Evolutionary conservation across 805 yeast species (phyloP), one percentile per base, ranked within the genome.

Genomic region (Komagataella pseudopastoris): DNA sequence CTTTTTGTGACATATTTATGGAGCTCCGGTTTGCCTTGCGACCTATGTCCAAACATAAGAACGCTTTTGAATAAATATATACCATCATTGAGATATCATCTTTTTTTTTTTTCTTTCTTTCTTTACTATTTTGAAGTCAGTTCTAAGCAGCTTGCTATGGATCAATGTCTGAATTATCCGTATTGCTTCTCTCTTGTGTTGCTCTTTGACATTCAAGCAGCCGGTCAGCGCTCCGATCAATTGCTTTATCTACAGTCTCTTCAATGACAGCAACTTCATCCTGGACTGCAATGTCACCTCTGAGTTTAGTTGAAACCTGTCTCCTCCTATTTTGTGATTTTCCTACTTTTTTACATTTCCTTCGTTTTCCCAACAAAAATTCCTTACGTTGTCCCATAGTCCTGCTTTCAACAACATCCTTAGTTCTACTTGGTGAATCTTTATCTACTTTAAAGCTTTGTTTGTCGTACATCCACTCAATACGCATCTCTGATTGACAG

Each of bases 391-490:
- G 70, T 24, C 22, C 4, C 12, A 20, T 5, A 6, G 64, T 69
- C n/a, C 67, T 65, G 39, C 60, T 63, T 43, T 51, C 54, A 44
- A 54, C 59, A 6, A 55, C 60, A 5, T 59, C 56, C 4, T 58
- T 60, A 1, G 55, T 59, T 5, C 56, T 56, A 22, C 50, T 50
- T 6, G 57, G 39, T 10, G 4, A 10, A 10, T 30, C 10, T 10
- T 30, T 14, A 30, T 58, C 8, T 62, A 61, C 16, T 48, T 58
- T 18, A 46, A 50, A 52, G 3, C 61, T 58, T 3, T 79, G 71
- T 20, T 74, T 79, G 12, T 83, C 77, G 61, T 90, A 90, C 95
- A 91, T 91, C 97, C 97, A 90, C 47, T 78, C 84, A 20, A 88
- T 70, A 50, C 83, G 77, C 51, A 74, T 67, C 51, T 65, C 60